Evolutionary conservation across 257 asterid species (phyloP).

Genomic region (Gardenia jasminoides): DNA sequence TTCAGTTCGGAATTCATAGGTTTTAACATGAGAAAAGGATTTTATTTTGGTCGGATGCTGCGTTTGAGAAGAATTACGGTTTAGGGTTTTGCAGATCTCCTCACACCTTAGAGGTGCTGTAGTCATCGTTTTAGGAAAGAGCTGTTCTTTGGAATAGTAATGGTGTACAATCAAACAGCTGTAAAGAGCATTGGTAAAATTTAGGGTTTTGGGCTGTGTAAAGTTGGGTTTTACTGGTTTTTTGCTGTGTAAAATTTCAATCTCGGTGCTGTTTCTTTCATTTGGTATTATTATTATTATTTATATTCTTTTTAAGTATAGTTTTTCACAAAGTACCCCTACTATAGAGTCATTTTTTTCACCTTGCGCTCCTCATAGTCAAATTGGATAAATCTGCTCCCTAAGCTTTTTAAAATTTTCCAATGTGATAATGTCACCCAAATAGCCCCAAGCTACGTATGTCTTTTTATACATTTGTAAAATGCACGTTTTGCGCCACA

Average conservation of each 20-base stretch:
- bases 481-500: too few species aligned
- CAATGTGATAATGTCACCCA: too few species aligned
- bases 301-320: too few species aligned
- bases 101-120: neutral
- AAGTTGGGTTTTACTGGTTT: neutral
- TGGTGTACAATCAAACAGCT: neutral
- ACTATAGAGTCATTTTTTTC: too few species aligned
- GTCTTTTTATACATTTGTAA: too few species aligned
- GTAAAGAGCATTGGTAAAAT: neutral
- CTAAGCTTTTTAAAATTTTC: too few species aligned
- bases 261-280: neutral
- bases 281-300: neutral
- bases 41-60: neutral
- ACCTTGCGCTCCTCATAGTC: too few species aligned
- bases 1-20: neutral
- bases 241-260: neutral
- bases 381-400: too few species aligned
- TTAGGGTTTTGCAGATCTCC: conserved; percentile 46
- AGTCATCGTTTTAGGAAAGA: neutral
- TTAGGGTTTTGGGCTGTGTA: neutral
- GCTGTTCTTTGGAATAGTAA: neutral
- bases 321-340: too few species aligned
- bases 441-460: too few species aligned
- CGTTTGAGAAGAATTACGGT: conserved; percentile 37
- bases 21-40: neutral